phyloP scores from a whole-genome alignment of 169 alveolate species.

The Plasmodium billcollinsi region DNA sequence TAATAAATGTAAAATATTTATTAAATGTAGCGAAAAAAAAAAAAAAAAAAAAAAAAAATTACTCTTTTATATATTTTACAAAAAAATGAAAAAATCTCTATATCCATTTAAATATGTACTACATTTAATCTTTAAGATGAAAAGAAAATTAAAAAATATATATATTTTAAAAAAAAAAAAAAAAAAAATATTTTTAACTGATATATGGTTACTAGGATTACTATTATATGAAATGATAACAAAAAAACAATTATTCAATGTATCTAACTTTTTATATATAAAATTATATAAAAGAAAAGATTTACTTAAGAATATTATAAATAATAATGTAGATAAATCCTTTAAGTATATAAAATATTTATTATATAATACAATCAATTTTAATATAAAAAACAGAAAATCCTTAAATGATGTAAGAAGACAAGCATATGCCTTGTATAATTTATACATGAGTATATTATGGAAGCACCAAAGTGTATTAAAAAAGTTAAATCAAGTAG shows the following conservation, averaged over 20 bases:
- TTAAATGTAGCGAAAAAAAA: neutral
- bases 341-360: conserved; percentile 20
- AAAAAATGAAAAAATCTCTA: neutral
- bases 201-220: conserved; percentile 50
- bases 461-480: no score
- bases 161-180: conserved; percentile 22
- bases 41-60: neutral
- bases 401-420: conserved; percentile 9
- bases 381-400: conserved; percentile 60
- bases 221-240: conserved; percentile 58
- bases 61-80: neutral
- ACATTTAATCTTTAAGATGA: conserved; percentile 7
- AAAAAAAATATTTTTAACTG: conserved; percentile 39
- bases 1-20: neutral
- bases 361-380: conserved; percentile 35
- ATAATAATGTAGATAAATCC: conserved; percentile 1
- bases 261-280: conserved; percentile 42
- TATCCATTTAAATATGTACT: conserved; percentile 3
- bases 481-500: neutral
- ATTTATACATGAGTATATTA: conserved; percentile 12
- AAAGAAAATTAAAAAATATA: conserved; percentile 15
- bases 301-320: conserved; percentile 23
- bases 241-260: conserved; percentile 26
- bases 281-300: conserved; percentile 29
- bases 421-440: neutral